Conservation (phyloP, 1,284 basidiomycete species). For the Takashimella koratensis region DNA sequence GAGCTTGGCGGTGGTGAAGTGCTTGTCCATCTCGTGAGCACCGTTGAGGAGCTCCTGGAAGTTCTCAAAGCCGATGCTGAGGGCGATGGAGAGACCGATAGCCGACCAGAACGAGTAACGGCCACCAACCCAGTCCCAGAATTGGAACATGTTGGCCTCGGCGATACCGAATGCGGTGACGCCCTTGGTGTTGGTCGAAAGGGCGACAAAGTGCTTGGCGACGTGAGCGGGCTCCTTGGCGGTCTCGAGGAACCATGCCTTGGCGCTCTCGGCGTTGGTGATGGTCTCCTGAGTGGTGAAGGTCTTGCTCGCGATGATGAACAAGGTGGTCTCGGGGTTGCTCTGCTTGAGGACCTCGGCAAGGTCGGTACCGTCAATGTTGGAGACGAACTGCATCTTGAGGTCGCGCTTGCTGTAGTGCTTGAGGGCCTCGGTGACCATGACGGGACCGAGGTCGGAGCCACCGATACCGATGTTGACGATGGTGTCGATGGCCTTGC, state of each 20-base stretch:
- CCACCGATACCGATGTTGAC: slow-evolving; percentile 99
- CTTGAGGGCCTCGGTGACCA: slow-evolving; percentile 98
- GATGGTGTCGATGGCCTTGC: slow-evolving; percentile 87
- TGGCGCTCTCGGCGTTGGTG: slow-evolving; percentile 91
- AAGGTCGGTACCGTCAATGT: slow-evolving; percentile 97
- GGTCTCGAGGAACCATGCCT: slow-evolving; percentile 84
- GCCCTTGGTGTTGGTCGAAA: slow-evolving; percentile 91
- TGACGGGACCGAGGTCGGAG: slow-evolving; percentile 95
- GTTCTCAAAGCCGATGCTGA: slow-evolving; percentile 90
- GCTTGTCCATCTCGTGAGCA: slow-evolving; percentile 96
- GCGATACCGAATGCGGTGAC: slow-evolving; percentile 95
- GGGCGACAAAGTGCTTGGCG: slow-evolving; percentile 97
- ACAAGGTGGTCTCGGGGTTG: slow-evolving; percentile 89
- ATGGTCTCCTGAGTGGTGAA: slow-evolving; percentile 99
- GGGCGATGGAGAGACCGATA: slow-evolving; percentile 90
- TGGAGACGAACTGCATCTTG: slow-evolving; percentile 85
- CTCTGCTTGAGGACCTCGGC: slow-evolving; percentile 79
- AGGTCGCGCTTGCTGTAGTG: slow-evolving; percentile 86
- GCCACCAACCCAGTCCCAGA: slow-evolving; percentile 99
- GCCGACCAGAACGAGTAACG: slow-evolving; percentile 98
- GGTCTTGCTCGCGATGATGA: slow-evolving; percentile 97
- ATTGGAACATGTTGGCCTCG: slow-evolving; percentile 95
- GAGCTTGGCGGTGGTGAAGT: slow-evolving; percentile 83
- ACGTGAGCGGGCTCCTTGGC: slow-evolving; percentile 85
- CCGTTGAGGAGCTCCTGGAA: slow-evolving; percentile 86